Base-by-base conservation (phyloP, 371 early-diverging fungal genomes). In the Polyrhizophydium stewartii region DNA sequence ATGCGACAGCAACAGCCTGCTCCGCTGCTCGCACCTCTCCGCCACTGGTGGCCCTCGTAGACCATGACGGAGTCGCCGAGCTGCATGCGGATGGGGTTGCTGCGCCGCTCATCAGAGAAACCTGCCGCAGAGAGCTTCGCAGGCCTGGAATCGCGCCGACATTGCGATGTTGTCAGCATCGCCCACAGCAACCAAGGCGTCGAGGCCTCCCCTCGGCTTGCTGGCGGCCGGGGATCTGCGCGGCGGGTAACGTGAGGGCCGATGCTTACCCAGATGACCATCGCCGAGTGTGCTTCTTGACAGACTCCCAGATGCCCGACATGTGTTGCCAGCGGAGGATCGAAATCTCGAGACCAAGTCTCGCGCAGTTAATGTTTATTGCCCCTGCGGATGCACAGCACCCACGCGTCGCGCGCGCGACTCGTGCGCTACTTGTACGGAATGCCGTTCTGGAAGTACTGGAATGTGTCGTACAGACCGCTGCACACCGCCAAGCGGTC, bases 391-490 rank as follows among this genome's bases (percentile, higher is more conserved):
- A 35, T 35, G 35, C 35, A n/a, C n/a, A n/a, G n/a, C n/a, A n/a
- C n/a, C n/a, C n/a, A n/a, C n/a, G n/a, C n/a, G n/a, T n/a, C n/a
- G n/a, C n/a, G n/a, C n/a, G n/a, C n/a, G n/a, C n/a, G n/a, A n/a
- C n/a, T n/a, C n/a, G n/a, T n/a, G n/a, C n/a, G n/a, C n/a, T n/a
- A 47, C 28, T 47, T 47, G 40, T 62, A 66, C 7, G 85, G 79
- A 62, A 87, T 87, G 40, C 83, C 81, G 62, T 87, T 87, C 51
- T 83, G 82, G 27, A 82, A 41, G 53, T 78, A 70, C 72, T 87
- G 87, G 75, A 83, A 87, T 12, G 70, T 31, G 63, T 87, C 87
- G 63, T 87, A 86, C 43, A 83, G 65, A 46, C 77, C 78, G 40
- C 81, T 85, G 32, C 60, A 41, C 51, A 43, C 43, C 13, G 19